phyloP scores from a whole-genome alignment of 2,329 filamentous ascomycete genomes.

The Cyclaneusma minus region DNA sequence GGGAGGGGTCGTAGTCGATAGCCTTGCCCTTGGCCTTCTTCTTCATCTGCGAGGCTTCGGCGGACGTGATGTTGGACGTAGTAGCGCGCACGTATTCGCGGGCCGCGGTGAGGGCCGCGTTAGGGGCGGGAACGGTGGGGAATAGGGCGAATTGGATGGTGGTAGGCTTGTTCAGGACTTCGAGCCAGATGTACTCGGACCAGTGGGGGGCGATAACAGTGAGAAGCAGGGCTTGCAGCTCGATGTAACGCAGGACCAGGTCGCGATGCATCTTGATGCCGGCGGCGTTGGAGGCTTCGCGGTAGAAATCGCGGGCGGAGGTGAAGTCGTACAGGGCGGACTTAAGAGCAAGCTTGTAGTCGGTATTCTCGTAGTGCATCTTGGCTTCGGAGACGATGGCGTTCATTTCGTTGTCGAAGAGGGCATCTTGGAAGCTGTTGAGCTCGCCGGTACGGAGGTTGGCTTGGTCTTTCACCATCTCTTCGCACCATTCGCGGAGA shows the following conservation, averaged over 20 bases:
- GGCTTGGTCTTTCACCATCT: constrained; percentile 55
- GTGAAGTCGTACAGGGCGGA: constrained; percentile 80
- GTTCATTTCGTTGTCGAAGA: constrained; percentile 93
- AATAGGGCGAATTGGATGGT: constrained; percentile 70
- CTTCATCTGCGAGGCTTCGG: constrained; percentile 71
- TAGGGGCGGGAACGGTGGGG: constrained; percentile 51
- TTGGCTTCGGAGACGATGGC: constrained; percentile 62
- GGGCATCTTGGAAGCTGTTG: constrained; percentile 66
- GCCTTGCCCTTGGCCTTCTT: constrained; percentile 88
- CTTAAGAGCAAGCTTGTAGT: constrained; percentile 80
- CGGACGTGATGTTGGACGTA: constrained; percentile 70
- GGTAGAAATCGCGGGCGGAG: constrained; percentile 79
- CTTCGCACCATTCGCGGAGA: constrained; percentile 84
- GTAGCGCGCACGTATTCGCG: constrained; percentile 61
- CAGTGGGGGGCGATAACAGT: constrained; percentile 83
- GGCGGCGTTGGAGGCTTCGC: constrained; percentile 61
- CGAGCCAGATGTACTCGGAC: constrained; percentile 86
- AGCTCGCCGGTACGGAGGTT: constrained; percentile 62
- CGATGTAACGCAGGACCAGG: constrained; percentile 64
- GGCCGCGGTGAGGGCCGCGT: constrained; percentile 57
- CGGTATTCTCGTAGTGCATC: constrained; percentile 62
- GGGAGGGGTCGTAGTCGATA: constrained; percentile 71
- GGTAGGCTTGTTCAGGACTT: constrained; percentile 63
- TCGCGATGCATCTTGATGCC: constrained; percentile 79
- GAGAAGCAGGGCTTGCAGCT: constrained; percentile 72